Evolutionary conservation across 768 basidiomycete species (phyloP).

Genomic region (Termitomyces sp.): DNA sequence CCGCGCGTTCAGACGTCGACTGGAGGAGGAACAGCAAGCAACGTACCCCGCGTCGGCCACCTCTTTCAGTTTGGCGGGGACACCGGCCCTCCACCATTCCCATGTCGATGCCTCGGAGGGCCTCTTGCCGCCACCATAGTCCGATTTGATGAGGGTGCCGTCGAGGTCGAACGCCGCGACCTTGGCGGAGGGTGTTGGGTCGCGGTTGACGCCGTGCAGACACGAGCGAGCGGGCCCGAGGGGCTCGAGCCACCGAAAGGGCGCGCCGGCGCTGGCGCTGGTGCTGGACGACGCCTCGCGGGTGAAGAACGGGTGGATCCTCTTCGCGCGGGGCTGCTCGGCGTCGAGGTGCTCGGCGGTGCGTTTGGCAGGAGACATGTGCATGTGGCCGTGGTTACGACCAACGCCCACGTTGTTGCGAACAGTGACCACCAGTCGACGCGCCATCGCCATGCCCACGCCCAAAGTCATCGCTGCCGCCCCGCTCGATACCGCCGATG

Average conservation of each 20-base stretch:
- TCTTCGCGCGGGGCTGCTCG: not conserved
- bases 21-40: no score
- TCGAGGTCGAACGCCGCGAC: constrained; percentile 85
- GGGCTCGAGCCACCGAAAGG: constrained; percentile 36
- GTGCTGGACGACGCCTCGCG: constrained; percentile 13
- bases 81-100: constrained; percentile 68
- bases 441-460: not conserved
- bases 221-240: constrained; percentile 33
- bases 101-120: constrained; percentile 38
- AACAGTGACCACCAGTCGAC: not conserved
- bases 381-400: constrained; percentile 8
- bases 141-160: constrained; percentile 74
- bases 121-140: constrained; percentile 21
- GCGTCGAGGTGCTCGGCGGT: constrained; percentile 6
- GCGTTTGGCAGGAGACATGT: constrained; percentile 11
- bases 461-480: constrained; percentile 50
- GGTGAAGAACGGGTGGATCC: constrained; percentile 33
- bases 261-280: no score
- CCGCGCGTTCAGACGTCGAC: not conserved
- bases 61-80: constrained; percentile 59
- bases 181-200: constrained; percentile 41
- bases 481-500: constrained; percentile 47
- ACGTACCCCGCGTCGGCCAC: constrained; percentile 57
- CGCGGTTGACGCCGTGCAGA: constrained; percentile 34
- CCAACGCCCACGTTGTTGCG: constrained; percentile 4